Conservation (phyloP, 2,329 filamentous ascomycete species). For the Diaporthe vaccinii region DNA sequence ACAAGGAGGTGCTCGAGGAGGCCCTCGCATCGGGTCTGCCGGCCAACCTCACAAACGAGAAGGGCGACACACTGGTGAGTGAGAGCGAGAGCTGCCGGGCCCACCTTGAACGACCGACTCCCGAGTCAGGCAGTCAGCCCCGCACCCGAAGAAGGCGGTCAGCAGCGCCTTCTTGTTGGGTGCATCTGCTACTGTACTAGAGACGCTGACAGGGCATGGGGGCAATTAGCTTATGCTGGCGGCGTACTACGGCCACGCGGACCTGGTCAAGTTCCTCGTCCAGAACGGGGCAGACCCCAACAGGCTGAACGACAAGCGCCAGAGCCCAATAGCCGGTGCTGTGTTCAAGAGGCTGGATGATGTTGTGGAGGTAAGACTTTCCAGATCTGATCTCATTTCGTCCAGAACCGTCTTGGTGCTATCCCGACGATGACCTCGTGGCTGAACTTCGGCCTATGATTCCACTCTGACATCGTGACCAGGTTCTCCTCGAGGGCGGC, state of each 20-base stretch:
- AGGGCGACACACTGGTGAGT: conserved; percentile 76
- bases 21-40: conserved; percentile 76
- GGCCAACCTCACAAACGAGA: conserved; percentile 78
- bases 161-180: neutral
- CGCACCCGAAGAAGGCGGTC: neutral
- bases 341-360: conserved; percentile 79
- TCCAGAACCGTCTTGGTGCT: neutral
- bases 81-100: neutral
- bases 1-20: conserved; percentile 69
- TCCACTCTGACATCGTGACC: neutral
- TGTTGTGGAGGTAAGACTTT: conserved; percentile 66
- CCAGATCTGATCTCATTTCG: neutral
- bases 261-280: conserved; percentile 72
- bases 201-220: conserved; percentile 1
- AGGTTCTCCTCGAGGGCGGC: conserved; percentile 64
- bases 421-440: neutral
- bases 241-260: conserved; percentile 76
- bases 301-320: conserved; percentile 75
- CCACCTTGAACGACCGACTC: neutral
- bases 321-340: conserved; percentile 78
- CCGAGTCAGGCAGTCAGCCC: conserved; percentile 22
- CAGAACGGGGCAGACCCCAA: conserved; percentile 76
- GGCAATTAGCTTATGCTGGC: conserved; percentile 75
- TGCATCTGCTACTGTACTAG: neutral
- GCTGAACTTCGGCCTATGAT: no score